Evolutionary conservation across 306 rosid genomes (phyloP).

Genomic region (Lathyrus aphaca): DNA sequence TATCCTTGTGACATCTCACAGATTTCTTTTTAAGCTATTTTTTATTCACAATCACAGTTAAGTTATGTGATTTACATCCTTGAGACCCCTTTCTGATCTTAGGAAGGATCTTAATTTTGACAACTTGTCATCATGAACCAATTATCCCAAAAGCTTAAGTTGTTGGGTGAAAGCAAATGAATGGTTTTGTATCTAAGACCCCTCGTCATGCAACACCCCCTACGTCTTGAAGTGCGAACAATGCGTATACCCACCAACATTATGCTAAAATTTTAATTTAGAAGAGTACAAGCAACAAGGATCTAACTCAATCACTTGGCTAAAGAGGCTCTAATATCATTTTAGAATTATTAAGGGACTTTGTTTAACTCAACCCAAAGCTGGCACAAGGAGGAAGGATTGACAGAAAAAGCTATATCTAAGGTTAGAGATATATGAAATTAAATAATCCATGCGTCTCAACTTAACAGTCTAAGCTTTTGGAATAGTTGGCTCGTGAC

Average conservation of each 20-base stretch:
- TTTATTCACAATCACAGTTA: too few species aligned
- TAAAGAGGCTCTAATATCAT: background rate
- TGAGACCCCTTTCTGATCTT: too few species aligned
- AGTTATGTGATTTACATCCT: too few species aligned
- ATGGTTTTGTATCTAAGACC: slow-evolving; percentile 12
- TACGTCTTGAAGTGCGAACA: slow-evolving; percentile 3
- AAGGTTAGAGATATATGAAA: slow-evolving; percentile 1
- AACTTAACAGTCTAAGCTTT: background rate
- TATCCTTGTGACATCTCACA: too few species aligned
- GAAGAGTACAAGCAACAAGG: slow-evolving; percentile 1
- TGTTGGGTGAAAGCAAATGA: slow-evolving; percentile 1
- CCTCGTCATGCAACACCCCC: background rate
- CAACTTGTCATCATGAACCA: background rate
- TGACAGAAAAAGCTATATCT: background rate
- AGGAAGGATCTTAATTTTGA: too few species aligned
- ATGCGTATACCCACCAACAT: background rate
- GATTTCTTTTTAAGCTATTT: too few species aligned
- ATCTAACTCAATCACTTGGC: slow-evolving; percentile 5
- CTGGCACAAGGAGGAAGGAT: background rate
- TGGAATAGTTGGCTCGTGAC: background rate
- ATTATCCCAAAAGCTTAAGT: slow-evolving; percentile 3
- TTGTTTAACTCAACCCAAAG: slow-evolving; percentile 5
- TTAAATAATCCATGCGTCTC: background rate
- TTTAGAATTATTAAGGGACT: slow-evolving; percentile 4
- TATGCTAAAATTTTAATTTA: slow-evolving; percentile 11